Conservation (phyloP, 2,329 filamentous ascomycete species). For the Penicillium italicum region DNA sequence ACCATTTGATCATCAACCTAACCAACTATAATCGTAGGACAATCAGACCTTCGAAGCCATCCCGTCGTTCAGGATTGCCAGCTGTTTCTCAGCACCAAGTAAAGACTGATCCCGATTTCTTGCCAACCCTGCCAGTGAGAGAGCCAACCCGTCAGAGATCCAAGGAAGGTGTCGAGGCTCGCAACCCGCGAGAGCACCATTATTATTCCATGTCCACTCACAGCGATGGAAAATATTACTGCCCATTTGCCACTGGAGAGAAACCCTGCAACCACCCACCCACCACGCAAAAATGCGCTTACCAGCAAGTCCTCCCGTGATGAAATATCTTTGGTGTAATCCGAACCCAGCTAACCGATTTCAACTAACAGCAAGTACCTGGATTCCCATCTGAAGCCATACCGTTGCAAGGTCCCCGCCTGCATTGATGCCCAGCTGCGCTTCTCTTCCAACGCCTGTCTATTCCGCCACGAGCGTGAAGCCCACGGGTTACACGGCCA, state of each 20-base stretch:
- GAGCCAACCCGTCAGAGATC: conserved; percentile 34
- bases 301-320: conserved; percentile 67
- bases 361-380: conserved; percentile 74
- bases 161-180: conserved; percentile 39
- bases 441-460: conserved; percentile 92
- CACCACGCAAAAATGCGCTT: conserved; percentile 98
- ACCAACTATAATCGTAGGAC: conserved; percentile 31
- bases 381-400: conserved; percentile 94
- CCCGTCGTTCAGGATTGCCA: conserved; percentile 36
- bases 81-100: conserved; percentile 26
- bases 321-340: neutral
- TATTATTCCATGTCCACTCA: conserved; percentile 44
- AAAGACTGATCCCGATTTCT: conserved; percentile 39
- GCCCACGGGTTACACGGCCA: conserved; percentile 95
- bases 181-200: conserved; percentile 42
- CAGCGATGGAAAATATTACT: conserved; percentile 82
- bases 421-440: conserved; percentile 85
- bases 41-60: conserved; percentile 38
- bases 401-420: conserved; percentile 80
- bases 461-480: conserved; percentile 91
- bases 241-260: conserved; percentile 70
- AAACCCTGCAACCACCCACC: conserved; percentile 81
- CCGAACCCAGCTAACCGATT: conserved; percentile 22
- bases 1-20: conserved; percentile 7
- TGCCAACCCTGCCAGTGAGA: conserved; percentile 33